phyloP scores from a whole-genome alignment of 1,139 yeast species.

The Kurtzmaniella quercitrusa region DNA sequence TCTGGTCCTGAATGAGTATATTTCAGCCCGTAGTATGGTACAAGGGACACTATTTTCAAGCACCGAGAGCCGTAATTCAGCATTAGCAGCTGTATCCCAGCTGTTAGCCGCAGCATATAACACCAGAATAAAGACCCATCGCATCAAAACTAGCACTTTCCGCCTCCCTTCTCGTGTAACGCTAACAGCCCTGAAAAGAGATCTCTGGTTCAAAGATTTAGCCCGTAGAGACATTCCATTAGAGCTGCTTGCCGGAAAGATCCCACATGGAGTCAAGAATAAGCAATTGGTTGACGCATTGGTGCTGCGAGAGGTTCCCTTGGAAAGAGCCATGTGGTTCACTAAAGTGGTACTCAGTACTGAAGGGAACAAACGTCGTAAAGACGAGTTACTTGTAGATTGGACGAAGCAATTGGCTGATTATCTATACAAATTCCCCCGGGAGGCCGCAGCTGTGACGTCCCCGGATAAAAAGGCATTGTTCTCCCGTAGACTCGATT shows the following conservation, averaged over 20 bases:
- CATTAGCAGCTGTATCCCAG: constrained; percentile 40
- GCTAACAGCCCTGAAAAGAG: constrained; percentile 78
- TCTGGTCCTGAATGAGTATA: constrained; percentile 50
- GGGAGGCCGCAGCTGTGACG: constrained; percentile 26
- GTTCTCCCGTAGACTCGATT: constrained; percentile 54
- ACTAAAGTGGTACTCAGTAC: constrained; percentile 67
- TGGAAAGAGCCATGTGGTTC: constrained; percentile 81
- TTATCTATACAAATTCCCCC: constrained; percentile 50
- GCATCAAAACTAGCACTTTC: constrained; percentile 54
- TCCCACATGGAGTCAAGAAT: constrained; percentile 90
- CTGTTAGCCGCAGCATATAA: constrained; percentile 61
- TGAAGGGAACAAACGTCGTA: constrained; percentile 1
- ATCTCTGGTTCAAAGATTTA: constrained; percentile 78
- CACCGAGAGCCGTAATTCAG: constrained; percentile 33
- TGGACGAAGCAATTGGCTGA: constrained; percentile 82
- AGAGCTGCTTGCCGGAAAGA: constrained; percentile 62
- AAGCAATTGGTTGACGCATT: constrained; percentile 69
- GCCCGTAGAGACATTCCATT: constrained; percentile 67
- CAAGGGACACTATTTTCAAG: constrained; percentile 41
- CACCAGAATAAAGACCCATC: constrained; percentile 59
- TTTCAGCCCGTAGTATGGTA: constrained; percentile 48
- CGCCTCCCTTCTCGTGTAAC: constrained; percentile 86
- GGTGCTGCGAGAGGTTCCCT: constrained; percentile 61
- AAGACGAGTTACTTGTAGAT: constrained; percentile 29
- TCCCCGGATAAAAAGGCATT: constrained; percentile 29